Base-by-base conservation (phyloP, 1,284 basidiomycete genomes). In the Fomitopsis palustris region DNA sequence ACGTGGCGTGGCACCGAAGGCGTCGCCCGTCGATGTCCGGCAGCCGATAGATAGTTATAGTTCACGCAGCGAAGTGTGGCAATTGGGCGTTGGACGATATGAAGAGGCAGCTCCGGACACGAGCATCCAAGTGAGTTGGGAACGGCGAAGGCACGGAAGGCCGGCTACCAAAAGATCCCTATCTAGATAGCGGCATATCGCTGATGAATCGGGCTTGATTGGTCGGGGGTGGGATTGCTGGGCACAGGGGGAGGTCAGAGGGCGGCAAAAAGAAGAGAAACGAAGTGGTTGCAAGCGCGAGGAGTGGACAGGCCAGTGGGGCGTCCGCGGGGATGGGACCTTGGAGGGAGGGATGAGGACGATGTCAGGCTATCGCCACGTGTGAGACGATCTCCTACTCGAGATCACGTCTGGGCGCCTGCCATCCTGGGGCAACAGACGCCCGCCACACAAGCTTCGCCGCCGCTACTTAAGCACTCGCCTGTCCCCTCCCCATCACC, bases 401-500 rank as follows among this genome's bases (percentile, higher is more conserved):
- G 5, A 52, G 49, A 52, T 37, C 33, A 52, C n/a, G 19, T 19
- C 17, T 7, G 19, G 27, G 9, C 49, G 31, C 8, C 29, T 51
- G 29, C 29, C 49, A 12, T 9, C 16, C 19, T 31, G n/a, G 33
- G 21, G 23, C 42, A 17, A 27, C 49, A 52, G 49, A 52, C 49
- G 49, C 49, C 49, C 27, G 27, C 27, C 57, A 31, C 31, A 53
- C 39, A 38, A 21, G 45, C 55, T 35, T 38, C 54, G 19, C 29
- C 39, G 42, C 54, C 41, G 41, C 41, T 21, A 38, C 29, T 39
- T 49, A 35, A 41, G 27, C 43, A 23, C 45, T 29, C 57, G 23
- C 31, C 38, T 56, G 54, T 57, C 53, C 31, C 49, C 29, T 64
- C 59, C 38, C 60, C 56, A 49, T 33, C 55, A 59, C 54, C 56